phyloP scores from a whole-genome alignment of 2,329 filamentous ascomycete species.

The Calonectria henricotiae region DNA sequence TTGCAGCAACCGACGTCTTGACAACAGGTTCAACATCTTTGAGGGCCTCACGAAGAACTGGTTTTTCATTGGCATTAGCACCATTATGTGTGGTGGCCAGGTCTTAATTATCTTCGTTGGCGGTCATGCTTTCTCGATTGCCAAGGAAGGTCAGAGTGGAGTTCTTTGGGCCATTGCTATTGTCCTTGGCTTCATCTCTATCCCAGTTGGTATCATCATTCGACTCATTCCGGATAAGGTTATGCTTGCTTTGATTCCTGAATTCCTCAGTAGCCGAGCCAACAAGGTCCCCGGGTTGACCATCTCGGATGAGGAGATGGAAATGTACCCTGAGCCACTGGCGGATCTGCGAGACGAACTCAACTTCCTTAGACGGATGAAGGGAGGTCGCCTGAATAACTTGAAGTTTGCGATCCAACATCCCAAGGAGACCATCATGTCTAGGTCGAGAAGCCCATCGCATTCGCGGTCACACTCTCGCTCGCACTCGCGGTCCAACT shows the following conservation, averaged over 20 bases:
- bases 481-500: conserved; percentile 72
- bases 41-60: conserved; percentile 88
- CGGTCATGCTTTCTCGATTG: conserved; percentile 84
- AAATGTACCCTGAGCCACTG: conserved; percentile 80
- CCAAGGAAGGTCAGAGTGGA: conserved; percentile 73
- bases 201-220: conserved; percentile 86
- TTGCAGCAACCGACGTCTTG: conserved; percentile 85
- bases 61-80: conserved; percentile 91
- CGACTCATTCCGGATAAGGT: conserved; percentile 86
- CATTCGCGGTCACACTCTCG: conserved; percentile 75
- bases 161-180: conserved; percentile 91
- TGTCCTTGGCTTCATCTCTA: conserved; percentile 85
- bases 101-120: conserved; percentile 92
- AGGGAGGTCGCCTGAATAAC: conserved; percentile 86
- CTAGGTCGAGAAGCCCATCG: conserved; percentile 75
- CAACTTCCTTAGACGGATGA: conserved; percentile 84
- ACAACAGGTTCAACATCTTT: conserved; percentile 97
- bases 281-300: conserved; percentile 70
- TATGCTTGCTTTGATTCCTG: conserved; percentile 69
- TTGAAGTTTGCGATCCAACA: conserved; percentile 85
- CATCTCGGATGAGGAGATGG: conserved; percentile 79
- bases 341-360: conserved; percentile 86
- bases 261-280: conserved; percentile 68
- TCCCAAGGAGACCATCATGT: conserved; percentile 79
- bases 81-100: conserved; percentile 91